Evolutionary conservation across 352 stramenopile species (phyloP), one percentile per base, ranked within the genome.

Genomic region (Phytophthora litchii): DNA sequence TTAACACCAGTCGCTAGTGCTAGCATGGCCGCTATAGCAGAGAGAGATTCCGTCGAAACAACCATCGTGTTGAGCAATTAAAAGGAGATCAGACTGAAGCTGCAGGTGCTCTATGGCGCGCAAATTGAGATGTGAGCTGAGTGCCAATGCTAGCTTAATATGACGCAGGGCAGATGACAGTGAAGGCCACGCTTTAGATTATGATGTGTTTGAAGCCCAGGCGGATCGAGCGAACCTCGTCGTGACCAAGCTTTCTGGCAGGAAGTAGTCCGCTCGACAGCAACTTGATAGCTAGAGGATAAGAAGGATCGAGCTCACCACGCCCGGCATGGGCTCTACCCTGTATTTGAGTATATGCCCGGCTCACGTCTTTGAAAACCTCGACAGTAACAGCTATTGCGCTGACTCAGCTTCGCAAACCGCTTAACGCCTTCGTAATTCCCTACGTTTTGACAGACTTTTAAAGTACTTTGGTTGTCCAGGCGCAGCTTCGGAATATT

Each of bases 121-220:
- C 44, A 34, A 56, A 67, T 62, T 56, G 42, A 12, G 36, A 67
- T 56, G 17, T 67, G 51, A 65, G 14, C 34, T 47, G 40, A 64
- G 31, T 53, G 25, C 11, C 12, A 8, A 35, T 1, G 25, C 37
- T 34, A 65, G 57, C 48, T 54, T 54, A 43, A 57, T 52, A 45
- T 12, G 32, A 5, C 37, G 27, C 40, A 31, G 21, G n/a, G 37
- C 23, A 47, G 21, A 14, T 23, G 21, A 4, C 11, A 49, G 13
- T 7, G 27, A 31, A 16, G 42, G 35, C 16, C 8, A 2, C 35
- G 25, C 17, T 37, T 17, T 45, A 29, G 17, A 16, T 42, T 19
- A 49, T 53, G 59, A 67, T 67, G 29, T 42, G 51, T 35, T 52
- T 55, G 51, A 20, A 62, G 51, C 43, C 41, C 43, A 67, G 40